phyloP scores from a whole-genome alignment of 257 asterid genomes.

The Plectranthus barbatus region DNA sequence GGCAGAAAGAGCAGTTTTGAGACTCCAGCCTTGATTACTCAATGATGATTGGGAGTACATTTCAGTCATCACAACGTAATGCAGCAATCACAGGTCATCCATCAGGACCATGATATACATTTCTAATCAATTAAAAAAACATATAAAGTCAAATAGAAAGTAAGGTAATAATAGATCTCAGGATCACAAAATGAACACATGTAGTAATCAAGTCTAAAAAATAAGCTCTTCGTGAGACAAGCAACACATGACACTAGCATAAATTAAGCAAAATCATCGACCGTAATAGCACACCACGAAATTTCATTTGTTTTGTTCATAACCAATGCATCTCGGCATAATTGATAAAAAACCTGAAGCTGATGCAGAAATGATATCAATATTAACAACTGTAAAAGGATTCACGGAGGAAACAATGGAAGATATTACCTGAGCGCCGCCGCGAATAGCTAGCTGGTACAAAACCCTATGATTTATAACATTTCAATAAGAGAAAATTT shows the following conservation, averaged over 20 bases:
- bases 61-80: conserved; percentile 28
- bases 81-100: conserved; percentile 10
- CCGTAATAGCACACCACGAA: too few species aligned
- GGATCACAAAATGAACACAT: too few species aligned
- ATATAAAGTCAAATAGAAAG: too few species aligned
- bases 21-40: conserved; percentile 91
- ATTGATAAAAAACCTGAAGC: background rate
- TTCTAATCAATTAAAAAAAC: too few species aligned
- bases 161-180: too few species aligned
- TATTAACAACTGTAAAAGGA: background rate
- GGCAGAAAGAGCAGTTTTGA: conserved; percentile 49
- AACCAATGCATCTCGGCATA: background rate
- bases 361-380: background rate
- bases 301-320: too few species aligned
- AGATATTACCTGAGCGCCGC: conserved; percentile 28
- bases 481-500: background rate
- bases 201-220: too few species aligned
- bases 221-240: too few species aligned
- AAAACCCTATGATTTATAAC: background rate
- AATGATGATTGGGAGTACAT: conserved; percentile 32
- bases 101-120: conserved; percentile 9
- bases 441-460: background rate
- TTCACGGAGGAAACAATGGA: too few species aligned
- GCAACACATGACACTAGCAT: too few species aligned
- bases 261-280: too few species aligned